Evolutionary conservation across 2,329 filamentous ascomycete species (phyloP), one percentile per base, ranked within the genome.

Genomic region (Alternaria brassicicola): DNA sequence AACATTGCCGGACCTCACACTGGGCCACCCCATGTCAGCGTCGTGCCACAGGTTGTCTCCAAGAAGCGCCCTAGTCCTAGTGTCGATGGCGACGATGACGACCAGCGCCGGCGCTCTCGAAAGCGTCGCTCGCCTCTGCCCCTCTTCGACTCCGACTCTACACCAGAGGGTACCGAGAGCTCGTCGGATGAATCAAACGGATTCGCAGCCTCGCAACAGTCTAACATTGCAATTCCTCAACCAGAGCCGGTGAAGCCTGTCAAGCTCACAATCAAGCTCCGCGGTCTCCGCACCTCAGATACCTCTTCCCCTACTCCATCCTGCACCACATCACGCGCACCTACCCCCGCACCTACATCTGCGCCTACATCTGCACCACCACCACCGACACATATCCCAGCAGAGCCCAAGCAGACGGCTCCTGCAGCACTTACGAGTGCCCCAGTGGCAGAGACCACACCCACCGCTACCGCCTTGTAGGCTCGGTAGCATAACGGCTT

Each of bases 1-100:
- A 86, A 86, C 67, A 75, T 85, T 43, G 75, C 84, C 61, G 86
- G 86, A 6, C 85, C 85, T 7, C 85, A 87, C 70, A 80, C 78
- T 28, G 87, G 86, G 46, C 77, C 79, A 31, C 86, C 86, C 10
- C 70, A 80, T 19, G 81, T 87, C 33, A 70, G 68, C 50, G 62
- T 72, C 39, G 64, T 60, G 13, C 62, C 72, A 62, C 64, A 65
- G 26, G 59, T 64, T 23, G 52, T 74, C 60, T 63, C 76, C 1
- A 78, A 80, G 60, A 81, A 81, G 58, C 78, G 79, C 55, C 83
- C 81, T 1, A 85, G 83, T 69, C 84, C 60, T 76, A 84, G 72
- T 74, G 81, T 73, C 55, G 83, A 85, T 51, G 76, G 78, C 17
- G 83, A 85, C 61, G 80, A 79, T 49, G 83, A 84, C 15, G 82